Evolutionary conservation across 495 filamentous ascomycete genomes (phyloP).

Genomic region (Neurospora discreta): DNA sequence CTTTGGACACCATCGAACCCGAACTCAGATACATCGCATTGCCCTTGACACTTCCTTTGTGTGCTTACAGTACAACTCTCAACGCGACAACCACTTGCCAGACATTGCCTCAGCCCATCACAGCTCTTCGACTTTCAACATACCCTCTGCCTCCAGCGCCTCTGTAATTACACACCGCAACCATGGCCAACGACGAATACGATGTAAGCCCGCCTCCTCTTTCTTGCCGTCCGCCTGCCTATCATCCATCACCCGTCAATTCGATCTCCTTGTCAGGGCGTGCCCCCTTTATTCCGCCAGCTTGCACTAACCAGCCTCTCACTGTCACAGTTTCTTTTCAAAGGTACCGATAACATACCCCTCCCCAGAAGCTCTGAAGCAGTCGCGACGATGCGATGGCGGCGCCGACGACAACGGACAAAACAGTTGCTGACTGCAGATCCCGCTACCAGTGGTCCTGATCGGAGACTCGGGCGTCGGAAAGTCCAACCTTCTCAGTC

Average conservation of each 20-base stretch:
- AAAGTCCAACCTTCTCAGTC: conserved; percentile 98
- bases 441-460: conserved; percentile 62
- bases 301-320: conserved; percentile 23
- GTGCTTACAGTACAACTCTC: conserved; percentile 7
- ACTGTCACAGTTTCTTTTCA: conserved; percentile 84
- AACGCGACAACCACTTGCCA: not conserved
- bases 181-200: conserved; percentile 99
- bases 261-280: not conserved
- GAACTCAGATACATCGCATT: not conserved
- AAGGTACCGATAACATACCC: conserved; percentile 49
- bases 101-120: conserved; percentile 10
- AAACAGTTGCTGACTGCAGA: conserved; percentile 19
- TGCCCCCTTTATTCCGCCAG: not conserved
- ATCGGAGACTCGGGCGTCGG: conserved; percentile 99
- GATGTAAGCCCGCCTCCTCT: conserved; percentile 61
- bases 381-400: not conserved
- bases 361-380: not conserved
- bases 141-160: not conserved
- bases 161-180: conserved; percentile 16
- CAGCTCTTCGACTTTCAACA: not conserved
- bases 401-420: not conserved
- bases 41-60: conserved; percentile 5
- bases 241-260: not conserved
- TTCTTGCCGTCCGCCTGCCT: not conserved
- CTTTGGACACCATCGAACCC: conserved; percentile 14